A percentile compares a stretch with the other conserved stretches of the same genome.
These are phyloP conservation scores for Aureoboletus auriporus DNA, from an alignment of 768 basidiomycete genomes.

Conservation along the genomic window DNA sequence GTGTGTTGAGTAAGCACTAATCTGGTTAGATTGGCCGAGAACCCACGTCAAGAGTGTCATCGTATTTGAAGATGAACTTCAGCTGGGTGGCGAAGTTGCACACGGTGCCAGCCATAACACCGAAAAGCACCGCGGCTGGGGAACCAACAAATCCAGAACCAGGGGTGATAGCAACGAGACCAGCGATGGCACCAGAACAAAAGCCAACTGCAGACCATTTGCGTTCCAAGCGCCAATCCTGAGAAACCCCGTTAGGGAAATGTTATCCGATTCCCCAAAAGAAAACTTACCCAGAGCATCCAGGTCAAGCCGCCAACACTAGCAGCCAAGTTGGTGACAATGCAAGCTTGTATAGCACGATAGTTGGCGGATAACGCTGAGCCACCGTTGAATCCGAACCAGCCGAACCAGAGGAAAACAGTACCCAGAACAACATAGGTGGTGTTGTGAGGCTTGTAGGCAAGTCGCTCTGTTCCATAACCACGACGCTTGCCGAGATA, in stretches of 20 bases:
- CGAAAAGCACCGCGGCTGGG: constrained; percentile 82
- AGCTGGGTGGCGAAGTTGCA: constrained; percentile 97
- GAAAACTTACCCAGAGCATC: constrained; percentile 74
- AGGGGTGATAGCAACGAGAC: constrained; percentile 88
- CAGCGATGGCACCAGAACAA: constrained; percentile 91
- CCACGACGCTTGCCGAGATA: constrained; percentile 90
- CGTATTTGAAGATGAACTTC: constrained; percentile 75
- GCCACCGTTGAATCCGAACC: constrained; percentile 97
- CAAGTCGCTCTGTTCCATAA: constrained; percentile 85
- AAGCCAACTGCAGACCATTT: constrained; percentile 95
- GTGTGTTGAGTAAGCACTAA: background rate
- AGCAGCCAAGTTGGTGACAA: constrained; percentile 91
- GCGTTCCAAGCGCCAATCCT: constrained; percentile 88
- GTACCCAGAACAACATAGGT: constrained; percentile 94
- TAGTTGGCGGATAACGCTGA: constrained; percentile 86
- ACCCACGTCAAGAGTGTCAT: constrained; percentile 77
- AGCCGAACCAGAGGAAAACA: constrained; percentile 90
- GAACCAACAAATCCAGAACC: constrained; percentile 78
- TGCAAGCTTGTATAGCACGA: constrained; percentile 83
- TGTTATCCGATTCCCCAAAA: background rate
- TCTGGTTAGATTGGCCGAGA: background rate
- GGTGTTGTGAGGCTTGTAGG: constrained; percentile 93
- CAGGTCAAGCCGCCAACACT: constrained; percentile 85
- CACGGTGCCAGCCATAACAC: constrained; percentile 73
- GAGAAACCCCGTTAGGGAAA: background rate